Base-by-base conservation (phyloP, 2,329 filamentous ascomycete genomes). In the Immersiporthe knoxdaviesiana region DNA sequence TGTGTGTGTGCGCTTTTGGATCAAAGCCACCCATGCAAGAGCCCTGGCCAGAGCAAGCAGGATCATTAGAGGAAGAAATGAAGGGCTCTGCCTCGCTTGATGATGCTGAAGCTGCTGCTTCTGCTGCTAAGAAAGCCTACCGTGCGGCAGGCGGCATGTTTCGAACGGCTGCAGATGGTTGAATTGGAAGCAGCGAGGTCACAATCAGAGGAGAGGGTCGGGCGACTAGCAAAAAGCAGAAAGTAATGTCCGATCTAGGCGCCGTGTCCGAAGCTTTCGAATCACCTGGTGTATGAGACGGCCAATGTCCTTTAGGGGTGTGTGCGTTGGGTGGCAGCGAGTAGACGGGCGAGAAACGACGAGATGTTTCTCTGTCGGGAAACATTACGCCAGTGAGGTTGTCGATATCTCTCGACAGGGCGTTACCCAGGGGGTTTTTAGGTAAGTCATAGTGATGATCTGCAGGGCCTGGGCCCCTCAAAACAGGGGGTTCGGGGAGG, bases 381-480 rank as follows among this genome's bases (percentile, higher is more conserved):
- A 63, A 63, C 61, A 63, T n/a, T 47, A 41, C 30, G 61, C 61
- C 61, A 50, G 61, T 50, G 61, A 50, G 61, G 39, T 63, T 18
- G 61, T 50, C 30, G n/a, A 32, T 30, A 50, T n/a, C n/a, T n/a
- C n/a, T 63, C 27, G 24, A 32, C 41, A 50, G n/a, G n/a, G 39
- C 52, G 24, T 47, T 47, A 14, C 35, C n/a, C n/a, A n/a, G n/a
- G n/a, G 6, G 12, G 37, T 21, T 44, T 62, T 6, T 30, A 10
- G 6, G 7, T 3, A 56, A 58, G 12, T 37, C 32, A 24, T 3
- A 7, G 35, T 16, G 12, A 12, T 32, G 56, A 59, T 37, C 32
- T 62, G n/a, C 59, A 41, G 24, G 18, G 44, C 44, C n/a, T 44
- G 37, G 37, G 39, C 39, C 18, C 41, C 59, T n/a, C n/a, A n/a